These are phyloP conservation scores for Escovopsis weberi DNA, from an alignment of 2,329 filamentous ascomycete genomes.

Conservation along the genomic window DNA sequence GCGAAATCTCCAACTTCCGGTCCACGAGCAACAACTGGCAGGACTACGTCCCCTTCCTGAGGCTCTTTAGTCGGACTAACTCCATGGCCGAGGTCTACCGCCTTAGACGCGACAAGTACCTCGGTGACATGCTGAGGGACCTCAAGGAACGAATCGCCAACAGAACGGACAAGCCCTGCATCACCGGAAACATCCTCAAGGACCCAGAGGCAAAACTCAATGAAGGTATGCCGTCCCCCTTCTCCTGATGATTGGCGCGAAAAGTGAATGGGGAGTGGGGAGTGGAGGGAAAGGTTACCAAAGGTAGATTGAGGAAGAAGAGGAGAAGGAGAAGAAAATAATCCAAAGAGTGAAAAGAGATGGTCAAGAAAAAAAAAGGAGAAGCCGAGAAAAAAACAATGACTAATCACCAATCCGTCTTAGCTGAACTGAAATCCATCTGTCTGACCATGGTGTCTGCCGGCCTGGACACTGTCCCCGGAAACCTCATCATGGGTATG, in stretches of 20 bases:
- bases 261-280: no score
- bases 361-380: not conserved
- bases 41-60: conserved; percentile 65
- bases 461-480: conserved; percentile 68
- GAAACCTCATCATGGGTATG: conserved; percentile 66
- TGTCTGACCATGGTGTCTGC: conserved; percentile 72
- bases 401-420: not conserved
- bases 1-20: conserved; percentile 60
- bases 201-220: conserved; percentile 28
- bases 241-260: not conserved
- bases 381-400: no score
- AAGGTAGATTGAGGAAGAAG: no score
- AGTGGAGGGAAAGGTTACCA: no score
- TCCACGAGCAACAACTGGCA: conserved; percentile 75
- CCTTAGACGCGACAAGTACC: conserved; percentile 51
- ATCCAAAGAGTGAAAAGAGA: not conserved
- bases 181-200: conserved; percentile 40
- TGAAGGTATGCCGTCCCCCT: conserved; percentile 12
- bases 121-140: conserved; percentile 50
- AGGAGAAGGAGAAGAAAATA: no score
- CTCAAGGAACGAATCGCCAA: conserved; percentile 25
- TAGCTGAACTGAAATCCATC: conserved; percentile 65
- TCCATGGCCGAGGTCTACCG: conserved; percentile 50
- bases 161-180: conserved; percentile 26
- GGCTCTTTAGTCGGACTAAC: conserved; percentile 48